Conservation (phyloP, 139 green algal genomes). For the Marvania coccoides region DNA sequence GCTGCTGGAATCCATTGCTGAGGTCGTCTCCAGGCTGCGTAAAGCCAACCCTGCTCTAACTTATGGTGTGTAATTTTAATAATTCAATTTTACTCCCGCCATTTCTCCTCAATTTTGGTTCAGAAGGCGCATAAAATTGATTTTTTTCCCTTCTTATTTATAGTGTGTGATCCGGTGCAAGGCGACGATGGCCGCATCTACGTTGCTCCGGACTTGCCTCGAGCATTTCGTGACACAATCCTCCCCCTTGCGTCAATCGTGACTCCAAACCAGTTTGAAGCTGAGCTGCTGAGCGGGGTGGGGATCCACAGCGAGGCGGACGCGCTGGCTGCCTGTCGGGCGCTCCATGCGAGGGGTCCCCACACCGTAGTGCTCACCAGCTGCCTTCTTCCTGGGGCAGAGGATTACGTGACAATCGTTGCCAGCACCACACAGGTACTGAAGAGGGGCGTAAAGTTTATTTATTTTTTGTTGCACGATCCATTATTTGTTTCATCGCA, state of each 20-base stretch:
- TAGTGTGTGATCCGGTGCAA: conserved; percentile 93
- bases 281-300: conserved; percentile 65
- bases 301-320: conserved; percentile 41
- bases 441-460: no score
- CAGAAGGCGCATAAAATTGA: background rate
- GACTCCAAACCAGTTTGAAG: conserved; percentile 82
- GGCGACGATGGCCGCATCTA: conserved; percentile 87
- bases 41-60: conserved; percentile 51
- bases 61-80: conserved; percentile 37
- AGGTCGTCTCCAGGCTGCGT: conserved; percentile 49
- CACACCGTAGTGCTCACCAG: conserved; percentile 71
- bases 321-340: conserved; percentile 48
- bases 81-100: background rate
- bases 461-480: no score
- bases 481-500: no score
- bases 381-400: conserved; percentile 5
- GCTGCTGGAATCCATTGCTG: conserved; percentile 59
- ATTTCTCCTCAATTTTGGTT: background rate
- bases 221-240: conserved; percentile 54
- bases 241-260: conserved; percentile 63
- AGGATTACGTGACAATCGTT: conserved; percentile 47
- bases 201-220: conserved; percentile 58
- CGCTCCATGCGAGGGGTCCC: conserved; percentile 54
- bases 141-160: conserved; percentile 6
- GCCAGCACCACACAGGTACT: conserved; percentile 41